These are phyloP conservation scores for Fusarium lateritium DNA, from an alignment of 2,329 filamentous ascomycete genomes.

Conservation along the genomic window DNA sequence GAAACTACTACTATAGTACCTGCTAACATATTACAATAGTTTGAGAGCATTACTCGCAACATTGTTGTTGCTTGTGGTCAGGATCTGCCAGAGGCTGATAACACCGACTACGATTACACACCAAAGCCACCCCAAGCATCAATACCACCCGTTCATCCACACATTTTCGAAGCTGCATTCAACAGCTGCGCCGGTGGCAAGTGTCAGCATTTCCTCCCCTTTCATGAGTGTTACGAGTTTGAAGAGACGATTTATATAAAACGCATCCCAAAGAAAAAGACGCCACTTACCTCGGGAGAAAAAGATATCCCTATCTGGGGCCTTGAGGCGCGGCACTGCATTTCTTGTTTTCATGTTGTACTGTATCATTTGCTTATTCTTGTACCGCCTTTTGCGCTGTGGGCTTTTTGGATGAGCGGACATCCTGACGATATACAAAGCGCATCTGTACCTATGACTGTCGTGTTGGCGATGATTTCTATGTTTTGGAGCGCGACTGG, in stretches of 20 bases:
- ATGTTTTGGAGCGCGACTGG: conserved; percentile 29
- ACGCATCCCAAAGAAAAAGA: conserved; percentile 22
- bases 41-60: conserved; percentile 11
- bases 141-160: conserved; percentile 10
- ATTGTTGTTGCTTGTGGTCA: conserved; percentile 19
- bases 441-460: conserved; percentile 20
- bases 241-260: conserved; percentile 21
- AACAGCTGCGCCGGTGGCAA: conserved; percentile 13
- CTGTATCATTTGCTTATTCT: conserved; percentile 23
- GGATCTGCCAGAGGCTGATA: conserved; percentile 2
- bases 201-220: conserved; percentile 3
- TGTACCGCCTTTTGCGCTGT: conserved; percentile 7
- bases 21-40: not conserved
- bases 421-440: conserved; percentile 23
- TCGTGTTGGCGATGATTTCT: conserved; percentile 21
- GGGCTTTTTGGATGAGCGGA: conserved; percentile 8
- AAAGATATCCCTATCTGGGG: conserved; percentile 7
- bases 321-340: conserved; percentile 18
- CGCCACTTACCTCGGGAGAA: not conserved
- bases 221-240: conserved; percentile 21
- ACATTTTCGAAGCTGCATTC: conserved; percentile 24
- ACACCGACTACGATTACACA: conserved; percentile 13
- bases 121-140: conserved; percentile 22
- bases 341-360: conserved; percentile 13
- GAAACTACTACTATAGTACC: no score